Conservation (phyloP, 1,139 yeast species). For the Pichia sp. region DNA sequence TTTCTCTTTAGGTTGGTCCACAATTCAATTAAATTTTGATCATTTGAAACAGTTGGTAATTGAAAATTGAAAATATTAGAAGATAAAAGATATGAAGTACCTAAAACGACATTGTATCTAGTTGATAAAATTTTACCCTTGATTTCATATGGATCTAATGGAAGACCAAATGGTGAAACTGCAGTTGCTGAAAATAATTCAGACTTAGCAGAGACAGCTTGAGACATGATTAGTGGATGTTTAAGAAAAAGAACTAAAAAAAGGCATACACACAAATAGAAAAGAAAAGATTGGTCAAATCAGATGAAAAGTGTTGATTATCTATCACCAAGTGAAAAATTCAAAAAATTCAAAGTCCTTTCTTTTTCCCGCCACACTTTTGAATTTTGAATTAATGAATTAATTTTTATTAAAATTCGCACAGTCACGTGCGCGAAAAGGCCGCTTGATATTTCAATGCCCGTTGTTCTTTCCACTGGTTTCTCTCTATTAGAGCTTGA, state of each 20-base stretch:
- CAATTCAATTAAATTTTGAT: constrained; percentile 51
- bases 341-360: not conserved
- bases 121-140: constrained; percentile 50
- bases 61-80: constrained; percentile 66
- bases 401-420: not conserved
- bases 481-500: not conserved
- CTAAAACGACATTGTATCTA: constrained; percentile 59
- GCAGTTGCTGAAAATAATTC: constrained; percentile 33
- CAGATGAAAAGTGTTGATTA: too few species aligned
- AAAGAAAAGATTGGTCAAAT: not conserved
- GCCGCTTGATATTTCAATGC: not conserved
- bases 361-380: not conserved
- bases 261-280: not conserved
- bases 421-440: not conserved
- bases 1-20: constrained; percentile 55
- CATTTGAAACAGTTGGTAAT: constrained; percentile 35
- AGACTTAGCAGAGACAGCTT: constrained; percentile 11
- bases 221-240: constrained; percentile 8
- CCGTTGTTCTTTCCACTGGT: not conserved
- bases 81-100: constrained; percentile 57
- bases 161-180: constrained; percentile 50
- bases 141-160: constrained; percentile 50
- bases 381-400: too few species aligned
- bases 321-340: not conserved
- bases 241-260: not conserved